Evolutionary conservation across 2,329 filamentous ascomycete genomes (phyloP).

Genomic region (Phyllosticta citrichinensis): DNA sequence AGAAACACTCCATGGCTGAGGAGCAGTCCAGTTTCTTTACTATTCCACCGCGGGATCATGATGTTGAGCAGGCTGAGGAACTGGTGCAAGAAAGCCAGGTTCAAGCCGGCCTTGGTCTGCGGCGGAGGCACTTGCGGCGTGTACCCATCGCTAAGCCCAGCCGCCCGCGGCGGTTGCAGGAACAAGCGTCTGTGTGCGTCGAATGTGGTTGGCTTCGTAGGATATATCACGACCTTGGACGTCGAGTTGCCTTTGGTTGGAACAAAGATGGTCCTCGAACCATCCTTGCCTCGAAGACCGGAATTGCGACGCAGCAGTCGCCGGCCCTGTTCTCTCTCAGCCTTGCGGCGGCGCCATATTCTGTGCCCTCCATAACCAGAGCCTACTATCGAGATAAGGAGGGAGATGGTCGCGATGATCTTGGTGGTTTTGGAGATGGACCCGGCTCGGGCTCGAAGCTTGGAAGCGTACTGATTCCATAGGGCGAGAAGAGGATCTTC

Average conservation of each 20-base stretch:
- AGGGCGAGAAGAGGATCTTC: conserved; percentile 36
- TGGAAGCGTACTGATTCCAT: conserved; percentile 39
- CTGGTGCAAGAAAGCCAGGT: conserved; percentile 92
- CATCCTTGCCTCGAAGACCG: conserved; percentile 86
- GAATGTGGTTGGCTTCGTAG: conserved; percentile 87
- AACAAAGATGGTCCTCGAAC: conserved; percentile 88
- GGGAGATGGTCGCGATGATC: conserved; percentile 64
- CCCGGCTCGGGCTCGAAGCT: conserved; percentile 43
- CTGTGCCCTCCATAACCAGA: conserved; percentile 68
- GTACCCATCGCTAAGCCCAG: conserved; percentile 59
- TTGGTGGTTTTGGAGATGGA: conserved; percentile 61
- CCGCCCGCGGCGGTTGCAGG: conserved; percentile 77
- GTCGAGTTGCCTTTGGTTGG: conserved; percentile 72
- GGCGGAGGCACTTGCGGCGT: conserved; percentile 64
- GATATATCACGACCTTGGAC: conserved; percentile 81
- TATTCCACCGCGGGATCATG: conserved; percentile 91
- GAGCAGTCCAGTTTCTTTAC: conserved; percentile 87
- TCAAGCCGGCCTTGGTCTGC: conserved; percentile 87
- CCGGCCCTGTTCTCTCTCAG: conserved; percentile 72
- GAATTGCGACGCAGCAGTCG: conserved; percentile 84
- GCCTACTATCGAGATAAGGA: conserved; percentile 69
- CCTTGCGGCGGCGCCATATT: conserved; percentile 62
- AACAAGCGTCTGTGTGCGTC: conserved; percentile 92
- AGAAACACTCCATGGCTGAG: conserved; percentile 84
- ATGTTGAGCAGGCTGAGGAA: conserved; percentile 94